These are phyloP conservation scores for Clonostachys rhizophaga DNA, from an alignment of 2,329 filamentous ascomycete species.

Conservation along the genomic window DNA sequence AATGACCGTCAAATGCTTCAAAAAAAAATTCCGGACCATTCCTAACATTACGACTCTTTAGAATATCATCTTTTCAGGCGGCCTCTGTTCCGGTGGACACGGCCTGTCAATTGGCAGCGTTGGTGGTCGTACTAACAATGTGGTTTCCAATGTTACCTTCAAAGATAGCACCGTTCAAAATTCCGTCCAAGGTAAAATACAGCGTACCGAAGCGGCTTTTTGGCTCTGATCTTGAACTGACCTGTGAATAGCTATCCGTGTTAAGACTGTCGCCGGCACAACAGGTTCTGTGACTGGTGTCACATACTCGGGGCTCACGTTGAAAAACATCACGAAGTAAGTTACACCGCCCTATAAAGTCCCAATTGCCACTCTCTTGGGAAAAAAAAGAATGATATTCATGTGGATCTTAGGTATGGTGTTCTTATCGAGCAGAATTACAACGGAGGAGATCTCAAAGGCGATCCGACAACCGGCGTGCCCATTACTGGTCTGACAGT, in stretches of 20 bases:
- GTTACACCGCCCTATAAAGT: no score
- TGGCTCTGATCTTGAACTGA: no score
- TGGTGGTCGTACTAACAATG: constrained; percentile 44
- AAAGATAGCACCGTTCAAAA: constrained; percentile 41
- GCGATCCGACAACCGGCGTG: constrained; percentile 40
- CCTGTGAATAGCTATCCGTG: constrained; percentile 18
- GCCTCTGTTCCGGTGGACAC: constrained; percentile 37
- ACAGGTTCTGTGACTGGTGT: constrained; percentile 37
- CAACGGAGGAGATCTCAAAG: constrained; percentile 38
- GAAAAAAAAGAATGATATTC: no score
- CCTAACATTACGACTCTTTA: no score
- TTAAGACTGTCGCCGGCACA: constrained; percentile 42
- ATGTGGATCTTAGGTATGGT: constrained; percentile 21
- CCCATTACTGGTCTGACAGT: constrained; percentile 46
- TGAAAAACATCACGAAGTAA: constrained; percentile 25
- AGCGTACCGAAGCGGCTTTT: no score
- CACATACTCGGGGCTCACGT: constrained; percentile 35
- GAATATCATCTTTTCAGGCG: constrained; percentile 38
- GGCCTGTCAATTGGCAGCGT: constrained; percentile 37
- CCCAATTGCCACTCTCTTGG: no score
- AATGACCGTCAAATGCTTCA: no score
- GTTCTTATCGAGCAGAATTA: constrained; percentile 39
- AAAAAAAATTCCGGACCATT: no score
- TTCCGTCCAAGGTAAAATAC: constrained; percentile 39
- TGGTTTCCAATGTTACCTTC: constrained; percentile 45